Evolutionary conservation across 768 basidiomycete genomes (phyloP).

Genomic region (Leucocoprinus birnbaumii): DNA sequence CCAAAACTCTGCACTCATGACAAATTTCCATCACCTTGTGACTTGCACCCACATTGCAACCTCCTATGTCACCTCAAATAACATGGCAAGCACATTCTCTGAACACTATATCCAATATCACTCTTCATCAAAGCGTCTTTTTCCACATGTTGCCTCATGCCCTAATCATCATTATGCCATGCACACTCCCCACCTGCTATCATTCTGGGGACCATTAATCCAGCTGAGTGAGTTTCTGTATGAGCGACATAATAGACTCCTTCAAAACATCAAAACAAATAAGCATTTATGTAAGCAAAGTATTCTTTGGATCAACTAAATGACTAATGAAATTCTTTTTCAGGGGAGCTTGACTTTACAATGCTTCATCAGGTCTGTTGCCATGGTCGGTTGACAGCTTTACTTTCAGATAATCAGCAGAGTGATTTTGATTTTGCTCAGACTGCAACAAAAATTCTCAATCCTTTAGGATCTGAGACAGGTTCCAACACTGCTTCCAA

Average conservation of each 20-base stretch:
- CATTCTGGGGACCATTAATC: slow-evolving; percentile 19
- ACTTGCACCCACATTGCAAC: slow-evolving; percentile 20
- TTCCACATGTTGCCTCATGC: slow-evolving; percentile 14
- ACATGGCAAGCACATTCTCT: background rate
- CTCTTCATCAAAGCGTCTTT: slow-evolving; percentile 13
- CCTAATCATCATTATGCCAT: slow-evolving; percentile 25
- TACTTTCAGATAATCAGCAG: background rate
- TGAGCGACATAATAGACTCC: slow-evolving; percentile 18
- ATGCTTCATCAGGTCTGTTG: slow-evolving; percentile 19
- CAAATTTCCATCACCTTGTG: slow-evolving; percentile 20
- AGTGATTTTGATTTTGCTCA: background rate
- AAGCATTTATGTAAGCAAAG: slow-evolving; percentile 16
- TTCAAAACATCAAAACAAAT: slow-evolving; percentile 20
- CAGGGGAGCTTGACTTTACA: slow-evolving; percentile 22
- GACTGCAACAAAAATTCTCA: background rate
- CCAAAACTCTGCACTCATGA: slow-evolving; percentile 12
- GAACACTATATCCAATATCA: slow-evolving; percentile 17
- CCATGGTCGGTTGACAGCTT: slow-evolving; percentile 13
- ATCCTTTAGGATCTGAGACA: background rate
- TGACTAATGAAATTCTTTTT: background rate
- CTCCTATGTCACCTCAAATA: slow-evolving; percentile 15
- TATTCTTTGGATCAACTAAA: background rate
- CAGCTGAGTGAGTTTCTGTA: slow-evolving; percentile 16
- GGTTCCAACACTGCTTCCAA: too few species aligned
- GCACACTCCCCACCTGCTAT: slow-evolving; percentile 17